A percentile compares a stretch with the other conserved stretches of the same genome.
phyloP scores from a whole-genome alignment of 768 basidiomycete species.

The Boletellus emodensis region DNA sequence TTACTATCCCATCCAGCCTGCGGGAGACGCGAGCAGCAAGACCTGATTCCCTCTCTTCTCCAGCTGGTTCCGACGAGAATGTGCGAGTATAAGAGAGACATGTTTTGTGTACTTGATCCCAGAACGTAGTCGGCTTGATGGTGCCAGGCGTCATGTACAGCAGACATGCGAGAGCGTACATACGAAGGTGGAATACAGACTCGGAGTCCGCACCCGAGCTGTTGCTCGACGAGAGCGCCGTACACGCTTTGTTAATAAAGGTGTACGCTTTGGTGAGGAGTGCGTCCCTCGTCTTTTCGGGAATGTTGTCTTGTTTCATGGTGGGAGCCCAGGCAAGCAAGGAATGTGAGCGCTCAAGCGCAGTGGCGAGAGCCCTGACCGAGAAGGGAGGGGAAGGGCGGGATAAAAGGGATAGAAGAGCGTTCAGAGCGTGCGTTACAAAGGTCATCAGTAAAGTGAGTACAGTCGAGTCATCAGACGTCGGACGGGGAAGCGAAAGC shows the following conservation, averaged over 20 bases:
- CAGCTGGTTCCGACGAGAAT: conserved; percentile 9
- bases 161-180: conserved; percentile 45
- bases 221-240: conserved; percentile 29
- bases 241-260: conserved; percentile 36
- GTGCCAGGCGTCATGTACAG: conserved; percentile 47
- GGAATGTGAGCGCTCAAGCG: conserved; percentile 31
- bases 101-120: conserved; percentile 64
- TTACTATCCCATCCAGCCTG: conserved; percentile 43
- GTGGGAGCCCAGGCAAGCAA: conserved; percentile 53
- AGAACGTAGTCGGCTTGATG: conserved; percentile 53
- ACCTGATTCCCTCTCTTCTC: conserved; percentile 25
- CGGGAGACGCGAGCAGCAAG: conserved; percentile 37
- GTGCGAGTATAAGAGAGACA: conserved; percentile 32
- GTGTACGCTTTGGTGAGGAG: conserved; percentile 60
- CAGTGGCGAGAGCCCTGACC: conserved; percentile 23
- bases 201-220: conserved; percentile 9
- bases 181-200: conserved; percentile 37
- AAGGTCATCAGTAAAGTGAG: conserved; percentile 59
- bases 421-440: conserved; percentile 50
- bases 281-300: conserved; percentile 52
- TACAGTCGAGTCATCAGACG: conserved; percentile 30
- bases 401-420: conserved; percentile 31
- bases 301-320: conserved; percentile 34
- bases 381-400: conserved; percentile 18
- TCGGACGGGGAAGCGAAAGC: conserved; percentile 44